Evolutionary conservation across 805 yeast genomes (phyloP), one percentile per base, ranked within the genome.

Genomic region (Yarrowia deformans): DNA sequence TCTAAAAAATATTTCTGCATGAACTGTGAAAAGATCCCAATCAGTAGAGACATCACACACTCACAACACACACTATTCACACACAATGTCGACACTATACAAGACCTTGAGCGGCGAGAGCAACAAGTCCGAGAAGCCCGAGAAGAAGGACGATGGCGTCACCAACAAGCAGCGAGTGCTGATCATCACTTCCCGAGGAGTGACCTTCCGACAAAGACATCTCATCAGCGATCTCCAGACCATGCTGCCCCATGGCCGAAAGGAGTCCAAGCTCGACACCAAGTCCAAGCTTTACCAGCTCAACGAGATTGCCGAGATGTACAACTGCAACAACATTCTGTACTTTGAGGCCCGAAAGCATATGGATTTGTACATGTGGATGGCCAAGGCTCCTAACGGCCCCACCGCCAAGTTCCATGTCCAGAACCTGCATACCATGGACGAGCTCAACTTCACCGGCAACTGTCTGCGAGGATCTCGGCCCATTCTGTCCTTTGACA

Each of bases 321-420:
- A 94, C 85, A 95, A 95, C 84, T 95, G 99, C 84, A 95, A 95
- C 81, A 95, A 95, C 78, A 86, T 95, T 73, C 82, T 93, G 78
- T 95, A 90, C 78, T 95, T 95, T 78, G 99, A 95, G 80, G 91
- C 97, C 69, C 89, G 98, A 82, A 95, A 95, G 80, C 98, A 94
- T 80, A 90, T 88, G 79, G 99, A 95, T 81, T 86, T 95, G 76
- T 95, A 95, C 79, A 79, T 95, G 79, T 95, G 98, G 97, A 79
- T 95, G 72, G 87, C 97, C 42, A 94, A 95, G 80, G 95, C 98
- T 37, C 99, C 99, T 52, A 94, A 95, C 78, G 99, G 99, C 1
- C 99, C 99, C 70, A 94, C 98, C 32, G 82, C 91, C 75, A 95
- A 95, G 80, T 94, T 95, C 79, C 95, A 90, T 77, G 85, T 95